Base-by-base conservation (phyloP, 371 early-diverging fungal genomes). In the Smittium mucronatum region DNA sequence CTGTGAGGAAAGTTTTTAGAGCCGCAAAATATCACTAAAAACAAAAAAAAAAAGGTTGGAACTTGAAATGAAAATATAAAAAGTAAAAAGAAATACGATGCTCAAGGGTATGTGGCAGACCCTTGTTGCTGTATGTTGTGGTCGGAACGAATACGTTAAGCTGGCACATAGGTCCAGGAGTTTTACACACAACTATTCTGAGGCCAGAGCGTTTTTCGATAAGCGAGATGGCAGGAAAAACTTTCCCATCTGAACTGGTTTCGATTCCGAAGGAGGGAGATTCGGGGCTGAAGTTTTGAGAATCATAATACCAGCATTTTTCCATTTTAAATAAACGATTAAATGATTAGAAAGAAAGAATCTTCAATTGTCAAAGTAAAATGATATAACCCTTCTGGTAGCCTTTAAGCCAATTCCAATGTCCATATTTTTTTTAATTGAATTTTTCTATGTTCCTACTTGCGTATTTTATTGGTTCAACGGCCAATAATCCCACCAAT, bases 101-200 rank as follows among this genome's bases (percentile, higher is more conserved):
- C 72, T 91, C 91, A 25, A 92, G 81, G 0, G 91, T 91, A 72
- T 92, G 92, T 2, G 91, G 86, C 25, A 88, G 80, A 2, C 92
- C 92, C 58, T 78, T 78, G 70, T 88, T 77, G 76, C 84, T 82
- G 32, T 74, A 59, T 16, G 81, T 68, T 1, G 83, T 72, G 0
- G 91, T 92, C 0, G 92, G 90, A 33, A 91, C 86, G 31, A 90
- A 80, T 68, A 90, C 85, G 34, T 71, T 71, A 47, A 78, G 71
- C 2, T 76, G 66, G 66, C 64, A 73, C n/a, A 78, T 34, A 2
- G 78, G 78, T 26, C 73, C 70, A 1, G 75, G 69, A 0, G 71
- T 66, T n/a, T 67, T 69, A 69, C 78, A 74, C n/a, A 78, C 36
- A n/a, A 78, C 73, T 8, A 78, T 58, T 29, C 78, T 72, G 70